Evolutionary conservation across 768 basidiomycete species (phyloP).

Genomic region (Nidularia pulvinata): DNA sequence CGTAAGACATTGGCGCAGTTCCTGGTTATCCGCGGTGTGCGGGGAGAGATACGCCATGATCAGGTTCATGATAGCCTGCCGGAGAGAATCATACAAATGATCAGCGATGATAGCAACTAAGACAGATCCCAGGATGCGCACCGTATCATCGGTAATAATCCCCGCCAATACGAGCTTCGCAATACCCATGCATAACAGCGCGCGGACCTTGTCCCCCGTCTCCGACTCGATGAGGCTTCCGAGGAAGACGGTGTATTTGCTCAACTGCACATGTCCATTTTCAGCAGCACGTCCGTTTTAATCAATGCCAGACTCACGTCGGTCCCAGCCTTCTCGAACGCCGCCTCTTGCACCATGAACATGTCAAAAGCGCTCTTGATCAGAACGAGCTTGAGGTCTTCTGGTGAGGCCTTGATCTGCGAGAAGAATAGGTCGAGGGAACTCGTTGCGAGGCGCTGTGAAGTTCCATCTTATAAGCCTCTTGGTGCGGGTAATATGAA

Average conservation of each 20-base stretch:
- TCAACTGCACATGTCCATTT: conserved; percentile 9
- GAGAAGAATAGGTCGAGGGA: conserved; percentile 64
- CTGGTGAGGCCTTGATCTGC: conserved; percentile 61
- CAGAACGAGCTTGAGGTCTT: conserved; percentile 65
- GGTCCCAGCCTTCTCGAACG: conserved; percentile 34
- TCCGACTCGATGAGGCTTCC: conserved; percentile 41
- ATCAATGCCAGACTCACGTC: conserved; percentile 11
- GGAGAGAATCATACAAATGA: too few species aligned
- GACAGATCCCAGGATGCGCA: conserved; percentile 24
- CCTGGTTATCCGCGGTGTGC: conserved; percentile 77
- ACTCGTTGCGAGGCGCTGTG: conserved; percentile 24
- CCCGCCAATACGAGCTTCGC: conserved; percentile 86
- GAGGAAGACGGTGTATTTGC: conserved; percentile 14
- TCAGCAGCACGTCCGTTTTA: not conserved
- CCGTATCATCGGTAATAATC: conserved; percentile 71
- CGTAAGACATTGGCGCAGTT: conserved; percentile 81
- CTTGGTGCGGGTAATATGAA: not conserved
- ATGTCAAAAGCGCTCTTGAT: conserved; percentile 86
- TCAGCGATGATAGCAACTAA: too few species aligned
- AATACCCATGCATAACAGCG: conserved; percentile 74
- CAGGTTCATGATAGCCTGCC: conserved; percentile 32
- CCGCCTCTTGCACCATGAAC: conserved; percentile 79
- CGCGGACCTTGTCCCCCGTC: conserved; percentile 59
- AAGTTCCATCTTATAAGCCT: not conserved
- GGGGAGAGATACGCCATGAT: conserved; percentile 73